phyloP scores from a whole-genome alignment of 192 early-diverging fungal genomes.

The Radiomyces spectabilis region DNA sequence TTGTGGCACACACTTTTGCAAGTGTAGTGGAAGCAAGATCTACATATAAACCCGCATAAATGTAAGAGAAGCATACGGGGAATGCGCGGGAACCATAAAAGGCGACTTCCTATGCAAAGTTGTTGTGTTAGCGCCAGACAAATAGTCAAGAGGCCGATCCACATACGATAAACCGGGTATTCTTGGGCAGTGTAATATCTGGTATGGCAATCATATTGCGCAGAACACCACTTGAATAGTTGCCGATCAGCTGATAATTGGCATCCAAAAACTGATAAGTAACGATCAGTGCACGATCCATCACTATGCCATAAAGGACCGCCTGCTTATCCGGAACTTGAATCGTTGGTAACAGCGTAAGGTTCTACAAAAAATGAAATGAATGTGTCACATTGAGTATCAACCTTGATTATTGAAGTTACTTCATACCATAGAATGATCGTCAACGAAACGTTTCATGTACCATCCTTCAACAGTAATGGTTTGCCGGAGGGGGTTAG shows the following conservation, averaged over 20 bases:
- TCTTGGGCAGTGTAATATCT: constrained; percentile 18
- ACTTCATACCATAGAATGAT: constrained; percentile 20
- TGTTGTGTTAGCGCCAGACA: neutral
- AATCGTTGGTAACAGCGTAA: constrained; percentile 18
- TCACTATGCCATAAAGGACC: constrained; percentile 7
- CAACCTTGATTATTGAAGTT: neutral
- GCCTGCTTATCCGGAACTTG: constrained; percentile 16
- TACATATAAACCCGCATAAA: constrained; percentile 28
- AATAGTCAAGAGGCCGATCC: too few species aligned
- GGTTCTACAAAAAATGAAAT: constrained; percentile 13
- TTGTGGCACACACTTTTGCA: constrained; percentile 6
- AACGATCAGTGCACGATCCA: constrained; percentile 17
- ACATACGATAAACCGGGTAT: constrained; percentile 17
- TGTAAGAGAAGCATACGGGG: constrained; percentile 21
- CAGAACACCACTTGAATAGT: constrained; percentile 15
- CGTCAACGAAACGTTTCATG: constrained; percentile 22
- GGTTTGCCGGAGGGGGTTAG: constrained; percentile 15
- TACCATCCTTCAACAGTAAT: constrained; percentile 16
- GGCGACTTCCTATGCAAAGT: constrained; percentile 3
- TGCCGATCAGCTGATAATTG: constrained; percentile 3
- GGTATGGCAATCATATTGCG: constrained; percentile 11
- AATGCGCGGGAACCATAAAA: constrained; percentile 22
- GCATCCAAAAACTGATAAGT: constrained; percentile 20
- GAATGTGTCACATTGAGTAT: neutral
- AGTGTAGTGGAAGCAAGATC: constrained; percentile 5